Percentiles rank a stretch among this genome's conserved stretches.
These are phyloP conservation scores for Periconia sp. DNA, from an alignment of 2,329 filamentous ascomycete genomes.

Conservation along the genomic window DNA sequence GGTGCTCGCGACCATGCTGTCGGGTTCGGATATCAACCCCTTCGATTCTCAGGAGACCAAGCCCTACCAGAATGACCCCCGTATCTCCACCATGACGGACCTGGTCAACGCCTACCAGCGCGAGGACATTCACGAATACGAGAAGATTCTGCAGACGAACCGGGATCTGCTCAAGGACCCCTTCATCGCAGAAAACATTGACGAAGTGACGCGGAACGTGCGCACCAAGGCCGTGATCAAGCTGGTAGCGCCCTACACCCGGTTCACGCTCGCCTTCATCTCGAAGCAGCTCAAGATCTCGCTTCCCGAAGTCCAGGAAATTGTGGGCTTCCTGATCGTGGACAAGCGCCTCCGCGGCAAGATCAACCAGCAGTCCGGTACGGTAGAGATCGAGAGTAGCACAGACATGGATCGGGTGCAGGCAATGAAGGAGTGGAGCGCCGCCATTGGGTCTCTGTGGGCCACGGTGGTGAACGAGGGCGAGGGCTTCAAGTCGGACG, in stretches of 20 bases:
- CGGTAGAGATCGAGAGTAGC: constrained; percentile 77
- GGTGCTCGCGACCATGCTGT: constrained; percentile 95
- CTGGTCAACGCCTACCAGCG: constrained; percentile 95
- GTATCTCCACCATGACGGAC: constrained; percentile 96
- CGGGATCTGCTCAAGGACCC: constrained; percentile 87
- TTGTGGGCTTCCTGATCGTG: constrained; percentile 91
- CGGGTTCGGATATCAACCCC: constrained; percentile 97
- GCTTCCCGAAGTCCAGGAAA: constrained; percentile 87
- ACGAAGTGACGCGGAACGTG: constrained; percentile 98
- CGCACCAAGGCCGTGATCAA: constrained; percentile 94
- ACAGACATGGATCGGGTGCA: constrained; percentile 76
- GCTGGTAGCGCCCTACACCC: constrained; percentile 91
- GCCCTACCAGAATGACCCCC: constrained; percentile 93
- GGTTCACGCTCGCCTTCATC: constrained; percentile 88
- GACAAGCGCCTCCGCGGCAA: constrained; percentile 85
- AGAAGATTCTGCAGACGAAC: constrained; percentile 84
- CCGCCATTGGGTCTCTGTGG: constrained; percentile 73
- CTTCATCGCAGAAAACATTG: constrained; percentile 98
- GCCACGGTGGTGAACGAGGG: constrained; percentile 76
- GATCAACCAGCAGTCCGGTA: constrained; percentile 87
- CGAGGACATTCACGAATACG: constrained; percentile 91
- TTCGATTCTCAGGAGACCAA: constrained; percentile 99
- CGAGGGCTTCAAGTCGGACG: constrained; percentile 69
- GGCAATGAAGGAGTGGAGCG: constrained; percentile 75
- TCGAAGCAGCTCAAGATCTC: constrained; percentile 87